phyloP scores from a whole-genome alignment of 768 basidiomycete species.

The Bullera alba region DNA sequence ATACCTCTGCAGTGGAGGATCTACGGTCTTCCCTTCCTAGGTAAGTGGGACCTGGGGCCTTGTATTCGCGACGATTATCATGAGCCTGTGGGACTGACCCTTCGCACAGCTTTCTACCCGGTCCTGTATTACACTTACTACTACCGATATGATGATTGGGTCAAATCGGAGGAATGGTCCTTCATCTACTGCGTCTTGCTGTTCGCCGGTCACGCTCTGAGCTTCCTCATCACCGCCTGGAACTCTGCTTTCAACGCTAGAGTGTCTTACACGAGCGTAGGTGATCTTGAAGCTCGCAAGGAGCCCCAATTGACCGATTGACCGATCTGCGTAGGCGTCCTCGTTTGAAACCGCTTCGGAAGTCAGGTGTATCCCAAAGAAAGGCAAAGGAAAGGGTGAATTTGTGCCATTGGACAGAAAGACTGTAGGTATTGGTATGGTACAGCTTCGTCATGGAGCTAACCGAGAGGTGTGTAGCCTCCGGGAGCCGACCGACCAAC shows the following conservation, averaged over 20 bases:
- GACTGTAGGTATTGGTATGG: slow-evolving; percentile 19
- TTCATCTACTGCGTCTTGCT: slow-evolving; percentile 83
- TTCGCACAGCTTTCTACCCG: slow-evolving; percentile 43
- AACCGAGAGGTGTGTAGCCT: slow-evolving; percentile 21
- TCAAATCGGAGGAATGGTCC: slow-evolving; percentile 94
- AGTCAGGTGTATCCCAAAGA: slow-evolving; percentile 70
- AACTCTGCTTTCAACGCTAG: slow-evolving; percentile 67
- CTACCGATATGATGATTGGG: slow-evolving; percentile 80
- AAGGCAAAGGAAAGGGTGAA: slow-evolving; percentile 79
- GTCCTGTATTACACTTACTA: slow-evolving; percentile 71
- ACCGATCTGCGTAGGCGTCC: slow-evolving; percentile 49
- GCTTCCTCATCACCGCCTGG: slow-evolving; percentile 88
- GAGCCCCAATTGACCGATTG: not conserved
- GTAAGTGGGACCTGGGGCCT: slow-evolving; percentile 14
- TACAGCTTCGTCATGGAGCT: not conserved
- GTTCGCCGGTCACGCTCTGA: slow-evolving; percentile 80
- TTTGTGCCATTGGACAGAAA: slow-evolving; percentile 72
- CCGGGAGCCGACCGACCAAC: slow-evolving; percentile 52
- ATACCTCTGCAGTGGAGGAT: slow-evolving; percentile 41
- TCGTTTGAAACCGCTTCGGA: slow-evolving; percentile 68
- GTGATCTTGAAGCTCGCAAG: slow-evolving; percentile 16
- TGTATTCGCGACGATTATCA: not conserved
- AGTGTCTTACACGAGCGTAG: slow-evolving; percentile 70
- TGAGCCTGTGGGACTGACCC: not conserved
- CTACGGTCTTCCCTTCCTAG: slow-evolving; percentile 47